Evolutionary conservation across 2,329 filamentous ascomycete genomes (phyloP).

Genomic region (Zasmidium citrigriseum): DNA sequence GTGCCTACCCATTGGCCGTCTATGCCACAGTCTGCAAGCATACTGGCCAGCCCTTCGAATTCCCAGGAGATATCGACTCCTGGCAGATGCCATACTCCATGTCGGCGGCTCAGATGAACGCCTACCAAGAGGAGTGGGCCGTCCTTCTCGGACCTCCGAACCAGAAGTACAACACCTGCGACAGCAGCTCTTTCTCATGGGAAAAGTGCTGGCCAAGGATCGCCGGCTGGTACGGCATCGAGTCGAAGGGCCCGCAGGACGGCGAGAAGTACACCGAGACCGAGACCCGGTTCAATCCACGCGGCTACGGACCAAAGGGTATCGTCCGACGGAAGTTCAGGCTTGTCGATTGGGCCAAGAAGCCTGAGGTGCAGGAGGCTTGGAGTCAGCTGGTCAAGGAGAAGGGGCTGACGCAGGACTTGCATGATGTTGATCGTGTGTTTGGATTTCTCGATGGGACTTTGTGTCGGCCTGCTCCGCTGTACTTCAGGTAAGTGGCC

Average conservation of each 20-base stretch:
- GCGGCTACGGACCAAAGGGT: constrained; percentile 31
- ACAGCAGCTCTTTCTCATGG: constrained; percentile 51
- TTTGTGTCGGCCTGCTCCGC: constrained; percentile 35
- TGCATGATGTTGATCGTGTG: constrained; percentile 47
- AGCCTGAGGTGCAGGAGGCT: constrained; percentile 45
- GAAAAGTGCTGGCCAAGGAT: constrained; percentile 52
- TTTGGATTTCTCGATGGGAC: constrained; percentile 51
- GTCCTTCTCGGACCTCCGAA: constrained; percentile 44
- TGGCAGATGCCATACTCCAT: constrained; percentile 50
- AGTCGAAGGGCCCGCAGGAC: constrained; percentile 29
- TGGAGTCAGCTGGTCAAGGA: constrained; percentile 48
- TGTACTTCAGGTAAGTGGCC: constrained; percentile 23
- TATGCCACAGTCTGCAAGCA: constrained; percentile 52
- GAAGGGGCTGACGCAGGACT: constrained; percentile 39
- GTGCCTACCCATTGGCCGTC: constrained; percentile 50
- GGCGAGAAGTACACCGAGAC: constrained; percentile 26
- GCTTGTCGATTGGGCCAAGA: constrained; percentile 47
- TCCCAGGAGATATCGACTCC: constrained; percentile 44
- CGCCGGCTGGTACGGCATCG: constrained; percentile 47
- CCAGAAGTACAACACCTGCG: constrained; percentile 53
- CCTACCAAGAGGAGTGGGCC: constrained; percentile 53
- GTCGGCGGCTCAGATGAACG: constrained; percentile 49
- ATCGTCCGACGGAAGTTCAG: constrained; percentile 29
- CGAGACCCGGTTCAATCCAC: constrained; percentile 28
- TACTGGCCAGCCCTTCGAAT: constrained; percentile 44